Base-by-base conservation (phyloP, 352 stramenopile species). In the Pythium oligandrum region DNA sequence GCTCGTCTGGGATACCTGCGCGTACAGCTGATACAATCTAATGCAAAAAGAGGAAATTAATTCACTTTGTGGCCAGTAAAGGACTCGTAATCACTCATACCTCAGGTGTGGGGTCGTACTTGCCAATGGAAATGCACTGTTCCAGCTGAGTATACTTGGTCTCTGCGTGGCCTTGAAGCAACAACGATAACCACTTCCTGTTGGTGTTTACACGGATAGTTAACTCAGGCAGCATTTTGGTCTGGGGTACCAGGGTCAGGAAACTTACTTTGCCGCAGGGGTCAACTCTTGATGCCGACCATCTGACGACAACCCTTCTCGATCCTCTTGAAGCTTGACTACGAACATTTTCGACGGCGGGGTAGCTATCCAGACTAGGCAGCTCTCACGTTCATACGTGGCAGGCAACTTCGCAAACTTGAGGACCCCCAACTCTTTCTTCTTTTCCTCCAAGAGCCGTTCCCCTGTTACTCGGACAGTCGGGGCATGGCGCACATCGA, bases 301-400 rank as follows among this genome's bases (percentile, higher is more conserved):
- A 36, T 64, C 65, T 11, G 49, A 34, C 7, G 54, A 54, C 9
- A 54, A 51, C 17, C 70, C 58, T 57, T 88, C 80, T 9, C 78
- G 64, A 31, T 86, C 76, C 10, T 91, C 78, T 59, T 88, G 72
- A 2, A 91, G 61, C 57, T 86, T 91, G 31, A 91, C 40, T 34
- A 91, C 78, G 51, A 91, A 92, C 79, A 90, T 87, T 40, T 92
- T 92, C 4, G 82, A 92, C 7, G 82, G 82, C 34, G 82, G 82
- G 5, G 78, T 90, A 6, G 82, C 82, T 46, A 92, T 92, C 82
- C 82, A 92, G 17, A 92, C 73, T 26, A 92, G 62, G 48, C 79
- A 90, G 5, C 66, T 77, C 47, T 88, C 79, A 3, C 73, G 66
- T 39, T 90, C 82, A 2, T 78, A 57, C 1, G 62, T 64, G 3